Base-by-base conservation (phyloP, 2,329 filamentous ascomycete genomes). In the Fusarium annulatum region DNA sequence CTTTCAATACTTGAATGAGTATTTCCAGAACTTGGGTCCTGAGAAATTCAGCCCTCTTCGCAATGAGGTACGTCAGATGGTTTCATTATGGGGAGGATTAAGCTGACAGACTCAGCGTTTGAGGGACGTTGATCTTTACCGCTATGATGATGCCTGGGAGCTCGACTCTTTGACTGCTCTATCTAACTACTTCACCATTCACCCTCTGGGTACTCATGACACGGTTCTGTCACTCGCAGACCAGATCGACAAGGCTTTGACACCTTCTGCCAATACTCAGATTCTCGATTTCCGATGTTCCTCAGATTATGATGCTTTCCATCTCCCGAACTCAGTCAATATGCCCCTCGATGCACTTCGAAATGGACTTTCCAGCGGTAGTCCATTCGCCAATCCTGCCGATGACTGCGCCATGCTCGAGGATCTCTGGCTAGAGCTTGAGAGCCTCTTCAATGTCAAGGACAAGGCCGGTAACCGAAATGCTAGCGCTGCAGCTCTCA, bases 1-100 rank as follows among this genome's bases (percentile, higher is more conserved):
- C 1, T 91, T 90, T 73, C 89, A 91, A 76, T 91, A 91, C 72
- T 82, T 91, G 55, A 83, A 86, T 38, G 87, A 88, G 72, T 90
- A 91, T 76, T 91, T 90, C 68, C 81, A 86, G 51, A 89, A 89
- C 68, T 79, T 90, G 11, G 84, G 83, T 1, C 74, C 82, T 3
- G 81, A 84, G 21, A 80, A 86, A 56, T 89, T 89, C 77, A 85
- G 82, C 34, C 80, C 84, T 1, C 85, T 89, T 39, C 79, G 80
- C 23, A 81, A 82, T 26, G 83, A 88, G 74, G 82, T 82, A 67
- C 15, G 78, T 57, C 1, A 14, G 14, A 18, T 9, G 21, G 4
- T 2, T 8, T 8, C 1, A 3, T 12, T 15, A 9, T 4, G 1
- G 30, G 14, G 12, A 3, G 18, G 18, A 5, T 15, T 18, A 46